A percentile compares a stretch with the other conserved stretches of the same genome.
Evolutionary conservation across 176 grass and related monocot genomes (phyloP).

Genomic region (Phoenix dactylifera): DNA sequence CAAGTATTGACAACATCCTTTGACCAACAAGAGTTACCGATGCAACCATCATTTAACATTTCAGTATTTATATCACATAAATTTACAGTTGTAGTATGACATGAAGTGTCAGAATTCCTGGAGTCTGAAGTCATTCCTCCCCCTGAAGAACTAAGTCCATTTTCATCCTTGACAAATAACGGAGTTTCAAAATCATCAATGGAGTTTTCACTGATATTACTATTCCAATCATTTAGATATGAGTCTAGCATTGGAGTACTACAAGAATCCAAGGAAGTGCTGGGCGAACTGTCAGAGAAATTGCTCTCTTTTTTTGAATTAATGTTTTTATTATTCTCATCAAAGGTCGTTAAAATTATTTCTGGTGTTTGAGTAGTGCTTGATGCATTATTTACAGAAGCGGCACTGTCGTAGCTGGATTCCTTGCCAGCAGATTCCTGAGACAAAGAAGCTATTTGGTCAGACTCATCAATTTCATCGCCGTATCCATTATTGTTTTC

Average conservation of each 20-base stretch:
- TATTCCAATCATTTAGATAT: slow-evolving; percentile 33
- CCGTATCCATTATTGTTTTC: slow-evolving; percentile 45
- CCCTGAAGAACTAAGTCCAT: slow-evolving; percentile 14
- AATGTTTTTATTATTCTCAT: background rate
- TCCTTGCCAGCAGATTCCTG: slow-evolving; percentile 18
- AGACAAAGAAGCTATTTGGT: slow-evolving; percentile 21
- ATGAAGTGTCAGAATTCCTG: background rate
- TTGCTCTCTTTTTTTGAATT: background rate
- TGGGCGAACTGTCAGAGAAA: slow-evolving; percentile 4
- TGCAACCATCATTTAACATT: slow-evolving; percentile 14
- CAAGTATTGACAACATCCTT: slow-evolving; percentile 24
- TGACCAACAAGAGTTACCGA: background rate
- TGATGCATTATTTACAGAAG: slow-evolving; percentile 19
- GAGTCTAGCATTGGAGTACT: slow-evolving; percentile 12
- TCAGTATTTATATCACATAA: slow-evolving; percentile 23
- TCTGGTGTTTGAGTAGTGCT: slow-evolving; percentile 1
- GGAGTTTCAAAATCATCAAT: slow-evolving; percentile 12
- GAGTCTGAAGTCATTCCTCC: slow-evolving; percentile 1
- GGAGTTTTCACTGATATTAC: slow-evolving; percentile 19
- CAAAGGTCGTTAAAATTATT: background rate
- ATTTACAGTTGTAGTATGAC: background rate
- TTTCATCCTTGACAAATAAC: slow-evolving; percentile 27
- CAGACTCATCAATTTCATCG: slow-evolving; percentile 42
- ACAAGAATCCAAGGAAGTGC: slow-evolving; percentile 14
- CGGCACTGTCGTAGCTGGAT: slow-evolving; percentile 12